Evolutionary conservation across 1,284 basidiomycete genomes (phyloP).

Genomic region (Trametes sp.): DNA sequence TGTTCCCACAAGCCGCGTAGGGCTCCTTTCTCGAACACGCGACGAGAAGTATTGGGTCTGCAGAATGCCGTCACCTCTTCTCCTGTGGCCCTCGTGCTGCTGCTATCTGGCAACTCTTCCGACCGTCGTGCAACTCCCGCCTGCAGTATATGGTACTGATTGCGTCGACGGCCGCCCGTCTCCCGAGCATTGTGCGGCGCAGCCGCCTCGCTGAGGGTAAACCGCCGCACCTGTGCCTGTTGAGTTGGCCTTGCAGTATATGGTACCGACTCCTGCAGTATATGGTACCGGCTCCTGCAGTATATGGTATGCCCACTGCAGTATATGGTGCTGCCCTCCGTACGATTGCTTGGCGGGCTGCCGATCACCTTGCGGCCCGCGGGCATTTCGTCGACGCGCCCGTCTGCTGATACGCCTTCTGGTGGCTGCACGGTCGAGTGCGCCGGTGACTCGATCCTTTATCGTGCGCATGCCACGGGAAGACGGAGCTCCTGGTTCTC

Average conservation of each 20-base stretch:
- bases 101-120: background rate
- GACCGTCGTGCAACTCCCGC: background rate
- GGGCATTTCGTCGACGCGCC: too few relatives aligned
- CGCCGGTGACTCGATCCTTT: slow-evolving; percentile 8
- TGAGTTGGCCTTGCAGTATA: background rate
- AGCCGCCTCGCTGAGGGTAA: background rate
- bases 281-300: background rate
- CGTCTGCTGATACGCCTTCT: slow-evolving; percentile 9
- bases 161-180: background rate
- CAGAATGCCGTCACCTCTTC: background rate
- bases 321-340: background rate
- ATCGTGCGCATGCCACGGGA: slow-evolving; percentile 3
- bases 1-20: too few relatives aligned
- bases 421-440: background rate
- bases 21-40: too few relatives aligned
- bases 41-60: too few relatives aligned
- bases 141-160: background rate
- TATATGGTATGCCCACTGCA: background rate
- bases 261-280: background rate
- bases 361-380: background rate
- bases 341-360: background rate
- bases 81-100: background rate
- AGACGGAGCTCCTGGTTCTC: slow-evolving; percentile 14
- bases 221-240: background rate
- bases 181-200: background rate